Evolutionary conservation across 805 yeast genomes (phyloP).

Genomic region (Candida broadrunensis): DNA sequence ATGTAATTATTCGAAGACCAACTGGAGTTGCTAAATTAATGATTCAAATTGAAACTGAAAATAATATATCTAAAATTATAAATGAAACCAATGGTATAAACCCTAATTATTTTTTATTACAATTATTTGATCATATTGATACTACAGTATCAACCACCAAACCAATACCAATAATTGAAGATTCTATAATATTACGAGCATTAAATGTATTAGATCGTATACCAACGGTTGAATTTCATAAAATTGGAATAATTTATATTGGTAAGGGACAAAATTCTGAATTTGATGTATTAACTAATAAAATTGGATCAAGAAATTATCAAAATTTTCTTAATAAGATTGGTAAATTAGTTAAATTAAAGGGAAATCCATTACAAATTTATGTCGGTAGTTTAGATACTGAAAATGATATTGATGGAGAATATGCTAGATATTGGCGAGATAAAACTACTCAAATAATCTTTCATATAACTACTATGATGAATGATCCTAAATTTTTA

Average conservation of each 20-base stretch:
- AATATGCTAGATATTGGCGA: slow-evolving; percentile 68
- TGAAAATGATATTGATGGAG: slow-evolving; percentile 68
- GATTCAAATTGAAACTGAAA: slow-evolving; percentile 35
- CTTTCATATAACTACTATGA: slow-evolving; percentile 78
- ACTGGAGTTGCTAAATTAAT: slow-evolving; percentile 57
- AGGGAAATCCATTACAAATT: slow-evolving; percentile 40
- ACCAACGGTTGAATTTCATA: slow-evolving; percentile 75
- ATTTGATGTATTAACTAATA: slow-evolving; percentile 59
- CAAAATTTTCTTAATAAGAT: slow-evolving; percentile 54
- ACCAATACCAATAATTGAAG: slow-evolving; percentile 54
- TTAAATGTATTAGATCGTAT: slow-evolving; percentile 65
- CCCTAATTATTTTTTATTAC: slow-evolving; percentile 51
- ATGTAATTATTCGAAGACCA: slow-evolving; percentile 57
- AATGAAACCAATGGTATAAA: slow-evolving; percentile 1
- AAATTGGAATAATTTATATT: slow-evolving; percentile 74
- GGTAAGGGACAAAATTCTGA: slow-evolving; percentile 66
- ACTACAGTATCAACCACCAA: slow-evolving; percentile 14
- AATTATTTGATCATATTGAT: slow-evolving; percentile 45
- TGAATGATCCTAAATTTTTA: slow-evolving; percentile 49
- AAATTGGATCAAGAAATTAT: slow-evolving; percentile 61
- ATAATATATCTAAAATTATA: neutral
- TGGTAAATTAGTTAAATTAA: slow-evolving; percentile 60
- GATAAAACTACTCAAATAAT: slow-evolving; percentile 69
- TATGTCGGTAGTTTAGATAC: slow-evolving; percentile 80
- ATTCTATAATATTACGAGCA: slow-evolving; percentile 44